These are phyloP conservation scores for Tulasnella sp. DNA, from an alignment of 768 basidiomycete genomes.

Conservation along the genomic window DNA sequence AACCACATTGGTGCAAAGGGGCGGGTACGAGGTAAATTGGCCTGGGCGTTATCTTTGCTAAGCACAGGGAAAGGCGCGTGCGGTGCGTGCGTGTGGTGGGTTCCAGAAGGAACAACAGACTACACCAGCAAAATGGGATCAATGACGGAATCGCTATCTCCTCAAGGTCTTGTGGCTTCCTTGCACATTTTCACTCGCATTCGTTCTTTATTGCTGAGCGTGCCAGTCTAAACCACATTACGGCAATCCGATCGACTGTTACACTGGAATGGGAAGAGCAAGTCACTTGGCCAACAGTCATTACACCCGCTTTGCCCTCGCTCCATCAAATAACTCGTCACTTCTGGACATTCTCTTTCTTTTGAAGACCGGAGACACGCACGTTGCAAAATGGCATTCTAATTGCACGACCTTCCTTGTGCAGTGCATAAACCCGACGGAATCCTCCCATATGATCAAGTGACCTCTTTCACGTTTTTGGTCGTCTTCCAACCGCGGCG, in stretches of 20 bases:
- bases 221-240: slow-evolving; percentile 12
- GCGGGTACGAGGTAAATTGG: neutral
- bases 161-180: slow-evolving; percentile 15
- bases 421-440: slow-evolving; percentile 3
- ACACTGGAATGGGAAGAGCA: neutral
- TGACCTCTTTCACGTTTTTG: slow-evolving; percentile 10
- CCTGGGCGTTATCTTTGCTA: neutral
- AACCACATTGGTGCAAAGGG: neutral
- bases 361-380: neutral
- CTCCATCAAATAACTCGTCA: neutral
- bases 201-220: neutral
- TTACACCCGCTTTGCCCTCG: slow-evolving; percentile 3
- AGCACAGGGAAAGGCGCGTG: neutral
- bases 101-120: slow-evolving; percentile 1
- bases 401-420: neutral
- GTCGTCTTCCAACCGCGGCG: slow-evolving; percentile 2
- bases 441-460: slow-evolving; percentile 7
- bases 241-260: slow-evolving; percentile 2
- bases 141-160: slow-evolving; percentile 5
- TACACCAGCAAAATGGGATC: slow-evolving; percentile 3
- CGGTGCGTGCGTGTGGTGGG: neutral
- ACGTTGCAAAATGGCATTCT: neutral
- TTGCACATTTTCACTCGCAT: neutral
- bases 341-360: neutral
- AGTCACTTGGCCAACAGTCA: neutral